Evolutionary conservation across 345 rosid genomes (phyloP).

Genomic region (Eucalyptus cloeziana): DNA sequence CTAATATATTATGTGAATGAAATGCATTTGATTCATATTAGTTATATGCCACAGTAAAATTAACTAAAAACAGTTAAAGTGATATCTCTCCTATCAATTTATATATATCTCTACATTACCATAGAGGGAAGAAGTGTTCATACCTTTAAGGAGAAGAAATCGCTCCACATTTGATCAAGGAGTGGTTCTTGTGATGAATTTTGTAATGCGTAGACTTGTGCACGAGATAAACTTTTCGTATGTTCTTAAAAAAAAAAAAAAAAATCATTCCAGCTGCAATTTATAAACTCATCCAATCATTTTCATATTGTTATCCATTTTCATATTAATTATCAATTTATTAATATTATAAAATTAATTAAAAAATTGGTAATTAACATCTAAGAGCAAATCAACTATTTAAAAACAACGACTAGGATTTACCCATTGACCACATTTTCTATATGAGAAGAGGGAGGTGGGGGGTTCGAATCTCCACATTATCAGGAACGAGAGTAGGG

Average conservation of each 20-base stretch:
- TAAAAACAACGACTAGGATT: too few species aligned
- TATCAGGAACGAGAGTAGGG: accelerated
- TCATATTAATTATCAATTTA: not conserved
- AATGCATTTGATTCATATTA: not conserved
- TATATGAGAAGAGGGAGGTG: accelerated
- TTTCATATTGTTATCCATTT: too few species aligned
- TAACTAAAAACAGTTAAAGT: too few species aligned
- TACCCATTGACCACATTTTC: accelerated
- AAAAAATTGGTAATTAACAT: too few species aligned
- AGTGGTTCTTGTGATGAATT: not conserved
- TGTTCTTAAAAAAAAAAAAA: too few species aligned
- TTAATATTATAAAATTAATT: too few species aligned
- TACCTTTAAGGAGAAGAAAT: not conserved
- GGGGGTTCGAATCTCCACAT: accelerated
- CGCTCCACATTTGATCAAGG: not conserved
- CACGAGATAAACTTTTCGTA: not conserved
- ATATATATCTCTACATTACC: too few species aligned
- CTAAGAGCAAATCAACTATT: accelerated
- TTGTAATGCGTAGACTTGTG: not conserved
- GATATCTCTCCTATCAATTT: not conserved
- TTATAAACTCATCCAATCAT: not conserved
- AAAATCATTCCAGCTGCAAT: not conserved
- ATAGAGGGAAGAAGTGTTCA: too few species aligned
- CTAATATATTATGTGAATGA: not conserved
- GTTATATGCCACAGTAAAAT: too few species aligned